These are phyloP conservation scores for Nannizziopsis barbatae DNA, from an alignment of 2,329 filamentous ascomycete species.

Conservation along the genomic window DNA sequence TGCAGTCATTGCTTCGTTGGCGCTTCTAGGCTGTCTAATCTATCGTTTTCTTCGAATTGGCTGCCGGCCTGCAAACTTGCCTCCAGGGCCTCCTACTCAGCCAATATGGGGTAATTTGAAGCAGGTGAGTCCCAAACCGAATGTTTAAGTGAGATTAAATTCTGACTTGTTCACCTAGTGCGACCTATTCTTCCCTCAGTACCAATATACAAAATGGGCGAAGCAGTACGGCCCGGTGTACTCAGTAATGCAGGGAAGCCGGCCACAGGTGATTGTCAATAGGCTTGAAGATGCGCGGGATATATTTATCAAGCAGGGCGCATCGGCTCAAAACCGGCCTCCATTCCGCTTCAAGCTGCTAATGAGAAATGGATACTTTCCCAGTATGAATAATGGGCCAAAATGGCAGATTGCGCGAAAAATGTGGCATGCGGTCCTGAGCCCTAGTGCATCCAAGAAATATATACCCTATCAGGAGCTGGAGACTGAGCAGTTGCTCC, in stretches of 20 bases:
- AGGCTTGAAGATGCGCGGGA: conserved; percentile 43
- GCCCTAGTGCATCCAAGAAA: background rate
- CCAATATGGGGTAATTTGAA: conserved; percentile 8
- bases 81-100: conserved; percentile 1
- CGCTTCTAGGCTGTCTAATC: background rate
- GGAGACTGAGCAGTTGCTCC: conserved; percentile 3
- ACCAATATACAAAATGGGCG: conserved; percentile 44
- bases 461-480: conserved; percentile 6
- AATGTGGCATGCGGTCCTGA: conserved; percentile 5
- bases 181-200: conserved; percentile 1
- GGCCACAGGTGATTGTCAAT: conserved; percentile 42
- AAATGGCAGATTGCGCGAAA: conserved; percentile 4
- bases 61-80: background rate
- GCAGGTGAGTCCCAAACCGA: background rate
- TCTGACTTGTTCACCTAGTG: background rate
- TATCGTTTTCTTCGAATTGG: conserved; percentile 1
- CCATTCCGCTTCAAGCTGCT: conserved; percentile 1
- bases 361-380: conserved; percentile 4
- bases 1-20: background rate
- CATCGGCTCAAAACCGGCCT: conserved; percentile 34
- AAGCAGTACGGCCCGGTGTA: conserved; percentile 44
- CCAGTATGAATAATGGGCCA: conserved; percentile 1
- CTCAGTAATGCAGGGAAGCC: conserved; percentile 41
- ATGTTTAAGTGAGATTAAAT: background rate
- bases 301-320: conserved; percentile 41